Evolutionary conservation across 768 basidiomycete species (phyloP).

Genomic region (Russula olivacea): DNA sequence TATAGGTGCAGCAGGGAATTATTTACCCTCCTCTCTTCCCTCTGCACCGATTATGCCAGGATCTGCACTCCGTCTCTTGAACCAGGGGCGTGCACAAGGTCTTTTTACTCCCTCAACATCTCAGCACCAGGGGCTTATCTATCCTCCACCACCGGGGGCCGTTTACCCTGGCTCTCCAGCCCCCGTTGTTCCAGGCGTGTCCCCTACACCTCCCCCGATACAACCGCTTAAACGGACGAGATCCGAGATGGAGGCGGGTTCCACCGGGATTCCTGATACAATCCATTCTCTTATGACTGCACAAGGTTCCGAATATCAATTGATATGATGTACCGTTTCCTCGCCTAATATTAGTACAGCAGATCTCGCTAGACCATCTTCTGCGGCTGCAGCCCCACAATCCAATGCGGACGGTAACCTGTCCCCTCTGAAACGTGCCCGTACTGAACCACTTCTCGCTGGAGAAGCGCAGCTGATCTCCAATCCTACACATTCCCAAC

Average conservation of each 20-base stretch:
- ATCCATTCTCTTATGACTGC: constrained; percentile 26
- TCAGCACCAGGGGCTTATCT: constrained; percentile 40
- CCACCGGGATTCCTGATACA: constrained; percentile 18
- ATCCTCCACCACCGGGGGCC: constrained; percentile 48
- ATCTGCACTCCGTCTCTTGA: constrained; percentile 74
- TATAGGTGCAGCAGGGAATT: constrained; percentile 21
- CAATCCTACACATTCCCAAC: constrained; percentile 16
- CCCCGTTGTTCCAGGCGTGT: constrained; percentile 29
- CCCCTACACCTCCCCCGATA: constrained; percentile 36
- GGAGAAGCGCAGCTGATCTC: constrained; percentile 10
- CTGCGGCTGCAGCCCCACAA: constrained; percentile 38
- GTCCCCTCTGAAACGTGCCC: constrained; percentile 65
- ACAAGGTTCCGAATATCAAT: constrained; percentile 13
- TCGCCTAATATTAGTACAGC: constrained; percentile 42
- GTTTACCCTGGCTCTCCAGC: constrained; percentile 49
- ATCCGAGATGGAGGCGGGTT: constrained; percentile 60
- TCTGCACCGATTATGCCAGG: constrained; percentile 86
- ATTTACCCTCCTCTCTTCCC: constrained; percentile 42
- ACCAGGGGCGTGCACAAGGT: constrained; percentile 82
- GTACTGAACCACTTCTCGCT: constrained; percentile 43
- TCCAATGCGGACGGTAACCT: constrained; percentile 55
- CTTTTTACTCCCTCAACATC: constrained; percentile 83
- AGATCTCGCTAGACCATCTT: constrained; percentile 48
- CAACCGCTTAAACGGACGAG: constrained; percentile 53
- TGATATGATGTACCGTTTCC: constrained; percentile 31